Evolutionary conservation across 306 rosid species (phyloP).

Genomic region (Medicago ruthenica): DNA sequence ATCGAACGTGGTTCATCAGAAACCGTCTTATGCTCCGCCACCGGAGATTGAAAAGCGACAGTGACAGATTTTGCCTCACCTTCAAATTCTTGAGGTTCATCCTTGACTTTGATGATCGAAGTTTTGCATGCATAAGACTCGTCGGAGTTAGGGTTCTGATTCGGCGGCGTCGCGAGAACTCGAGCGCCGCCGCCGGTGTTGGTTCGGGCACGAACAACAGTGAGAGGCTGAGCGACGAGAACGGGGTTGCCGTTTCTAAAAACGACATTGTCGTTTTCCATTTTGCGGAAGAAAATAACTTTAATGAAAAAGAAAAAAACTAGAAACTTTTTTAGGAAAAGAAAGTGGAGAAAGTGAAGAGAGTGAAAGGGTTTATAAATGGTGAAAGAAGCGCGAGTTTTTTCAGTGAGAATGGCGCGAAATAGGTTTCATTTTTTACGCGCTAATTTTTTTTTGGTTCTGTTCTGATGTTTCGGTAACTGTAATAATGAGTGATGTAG

Average conservation of each 20-base stretch:
- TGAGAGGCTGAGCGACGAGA: constrained; percentile 26
- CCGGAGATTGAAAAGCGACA: not conserved
- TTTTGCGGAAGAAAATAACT: not conserved
- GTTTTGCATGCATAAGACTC: not conserved
- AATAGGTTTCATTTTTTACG: not conserved
- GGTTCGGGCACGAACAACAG: constrained; percentile 53
- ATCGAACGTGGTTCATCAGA: not conserved
- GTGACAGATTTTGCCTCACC: constrained; percentile 18
- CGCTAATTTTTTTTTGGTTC: not conserved
- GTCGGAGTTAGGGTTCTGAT: not conserved
- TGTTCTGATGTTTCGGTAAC: not conserved
- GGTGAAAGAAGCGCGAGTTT: not conserved
- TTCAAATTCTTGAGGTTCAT: not conserved
- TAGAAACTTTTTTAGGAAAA: not conserved
- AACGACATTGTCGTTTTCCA: constrained; percentile 33
- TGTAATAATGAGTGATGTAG: not conserved
- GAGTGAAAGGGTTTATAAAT: not conserved
- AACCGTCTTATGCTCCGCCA: not conserved
- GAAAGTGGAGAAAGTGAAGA: not conserved
- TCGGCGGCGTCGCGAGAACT: constrained; percentile 40
- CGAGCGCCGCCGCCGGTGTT: constrained; percentile 71
- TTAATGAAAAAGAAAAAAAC: too few relatives aligned
- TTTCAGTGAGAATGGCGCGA: constrained; percentile 9
- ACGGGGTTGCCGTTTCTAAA: constrained; percentile 22
- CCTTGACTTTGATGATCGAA: constrained; percentile 9